Percentiles rank a stretch among this genome's conserved stretches.
Evolutionary conservation across 768 basidiomycete genomes (phyloP).

Genomic region (Phallus indusiatus): DNA sequence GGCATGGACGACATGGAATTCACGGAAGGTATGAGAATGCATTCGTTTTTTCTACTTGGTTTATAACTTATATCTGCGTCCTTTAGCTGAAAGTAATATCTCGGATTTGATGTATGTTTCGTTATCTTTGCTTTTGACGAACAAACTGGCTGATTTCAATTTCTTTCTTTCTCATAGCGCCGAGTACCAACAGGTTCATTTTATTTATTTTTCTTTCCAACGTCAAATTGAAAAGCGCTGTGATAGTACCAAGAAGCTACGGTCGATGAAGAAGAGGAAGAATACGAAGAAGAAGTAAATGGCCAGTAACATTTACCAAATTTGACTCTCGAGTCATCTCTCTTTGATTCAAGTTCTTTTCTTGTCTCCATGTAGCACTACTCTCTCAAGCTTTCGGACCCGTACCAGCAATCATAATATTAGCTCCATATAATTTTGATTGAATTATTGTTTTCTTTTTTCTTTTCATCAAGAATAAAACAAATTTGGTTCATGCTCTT

Average conservation of each 20-base stretch:
- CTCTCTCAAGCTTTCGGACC: too few relatives aligned
- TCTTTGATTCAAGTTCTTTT: not conserved
- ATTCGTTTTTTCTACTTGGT: not conserved
- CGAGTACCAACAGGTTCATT: slow-evolving; percentile 77
- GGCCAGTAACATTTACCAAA: slow-evolving; percentile 21
- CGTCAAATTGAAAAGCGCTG: not conserved
- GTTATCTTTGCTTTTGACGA: not conserved
- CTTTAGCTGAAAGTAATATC: slow-evolving; percentile 64
- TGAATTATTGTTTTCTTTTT: not conserved
- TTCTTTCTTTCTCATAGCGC: slow-evolving; percentile 34
- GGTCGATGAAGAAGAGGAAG: slow-evolving; percentile 32
- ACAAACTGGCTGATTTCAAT: not conserved
- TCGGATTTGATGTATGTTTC: slow-evolving; percentile 66
- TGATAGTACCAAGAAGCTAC: slow-evolving; percentile 53
- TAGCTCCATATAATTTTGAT: not conserved
- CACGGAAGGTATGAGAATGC: slow-evolving; percentile 37
- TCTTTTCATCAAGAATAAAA: not conserved
- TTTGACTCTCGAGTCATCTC: slow-evolving; percentile 4
- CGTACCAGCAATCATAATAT: not conserved
- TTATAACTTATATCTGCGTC: not conserved
- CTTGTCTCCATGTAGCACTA: too few relatives aligned
- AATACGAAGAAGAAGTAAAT: slow-evolving; percentile 20
- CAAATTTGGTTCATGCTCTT: not conserved
- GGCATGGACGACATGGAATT: slow-evolving; percentile 86
- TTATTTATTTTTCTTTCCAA: not conserved